Evolutionary conservation across 108 stramenopile species (phyloP).

Genomic region (Nitzschia inconspicua): DNA sequence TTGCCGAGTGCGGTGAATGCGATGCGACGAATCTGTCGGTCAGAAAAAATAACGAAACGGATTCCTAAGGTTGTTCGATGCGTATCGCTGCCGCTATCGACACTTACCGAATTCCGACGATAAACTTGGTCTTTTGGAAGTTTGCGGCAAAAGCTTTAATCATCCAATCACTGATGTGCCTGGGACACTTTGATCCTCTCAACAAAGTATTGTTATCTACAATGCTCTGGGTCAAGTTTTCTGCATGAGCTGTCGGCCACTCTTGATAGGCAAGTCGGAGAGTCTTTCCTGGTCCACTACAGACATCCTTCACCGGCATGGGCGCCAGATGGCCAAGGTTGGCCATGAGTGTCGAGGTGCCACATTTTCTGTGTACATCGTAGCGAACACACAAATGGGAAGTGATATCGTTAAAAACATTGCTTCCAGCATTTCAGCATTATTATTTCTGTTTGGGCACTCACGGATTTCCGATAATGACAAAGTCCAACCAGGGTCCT

Average conservation of each 20-base stretch:
- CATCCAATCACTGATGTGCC: not conserved
- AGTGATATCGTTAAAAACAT: too few relatives aligned
- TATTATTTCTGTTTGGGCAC: too few relatives aligned
- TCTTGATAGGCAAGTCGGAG: not conserved
- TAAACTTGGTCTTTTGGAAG: constrained; percentile 59
- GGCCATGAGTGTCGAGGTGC: constrained; percentile 7
- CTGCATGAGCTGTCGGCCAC: not conserved
- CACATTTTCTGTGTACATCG: too few relatives aligned
- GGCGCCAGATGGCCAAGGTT: not conserved
- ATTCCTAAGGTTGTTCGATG: too few relatives aligned
- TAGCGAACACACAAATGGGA: too few relatives aligned
- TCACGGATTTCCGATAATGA: constrained; percentile 54
- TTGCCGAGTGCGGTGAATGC: too few relatives aligned
- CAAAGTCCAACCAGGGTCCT: constrained; percentile 40
- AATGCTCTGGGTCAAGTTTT: not conserved
- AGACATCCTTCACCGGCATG: constrained; percentile 3
- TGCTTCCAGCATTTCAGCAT: too few relatives aligned
- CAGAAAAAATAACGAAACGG: too few relatives aligned
- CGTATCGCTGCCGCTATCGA: too few relatives aligned
- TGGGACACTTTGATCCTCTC: not conserved
- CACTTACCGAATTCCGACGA: constrained; percentile 67
- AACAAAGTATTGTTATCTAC: not conserved
- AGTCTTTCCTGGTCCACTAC: not conserved
- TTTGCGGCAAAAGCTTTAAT: not conserved
- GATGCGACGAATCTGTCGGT: too few relatives aligned